These are phyloP conservation scores for Neoboletus subvelutipes DNA, from an alignment of 768 basidiomycete species.

Conservation along the genomic window DNA sequence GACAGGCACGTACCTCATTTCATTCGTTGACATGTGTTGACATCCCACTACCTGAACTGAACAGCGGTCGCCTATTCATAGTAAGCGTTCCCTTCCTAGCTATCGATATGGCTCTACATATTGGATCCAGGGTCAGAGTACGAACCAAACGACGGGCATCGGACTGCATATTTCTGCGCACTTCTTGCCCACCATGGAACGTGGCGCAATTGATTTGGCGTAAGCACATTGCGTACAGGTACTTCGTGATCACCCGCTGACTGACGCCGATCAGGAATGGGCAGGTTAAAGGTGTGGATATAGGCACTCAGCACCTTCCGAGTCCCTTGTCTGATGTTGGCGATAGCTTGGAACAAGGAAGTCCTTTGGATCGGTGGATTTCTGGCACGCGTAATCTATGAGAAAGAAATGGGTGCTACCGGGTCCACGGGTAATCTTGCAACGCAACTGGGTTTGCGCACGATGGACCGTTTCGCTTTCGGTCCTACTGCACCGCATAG, in stretches of 20 bases:
- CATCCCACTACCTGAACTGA: too few species aligned
- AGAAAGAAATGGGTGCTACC: constrained; percentile 57
- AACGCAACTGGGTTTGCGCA: constrained; percentile 51
- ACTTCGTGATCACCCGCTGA: background rate
- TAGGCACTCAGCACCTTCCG: background rate
- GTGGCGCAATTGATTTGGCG: constrained; percentile 89
- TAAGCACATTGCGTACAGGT: constrained; percentile 35
- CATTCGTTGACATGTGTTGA: background rate
- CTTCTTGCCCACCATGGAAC: constrained; percentile 94
- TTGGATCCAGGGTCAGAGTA: constrained; percentile 70
- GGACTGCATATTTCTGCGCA: constrained; percentile 63
- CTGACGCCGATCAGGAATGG: constrained; percentile 59
- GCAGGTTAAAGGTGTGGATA: constrained; percentile 65
- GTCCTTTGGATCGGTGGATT: constrained; percentile 81
- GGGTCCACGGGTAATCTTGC: background rate
- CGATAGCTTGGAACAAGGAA: constrained; percentile 84
- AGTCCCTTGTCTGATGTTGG: background rate
- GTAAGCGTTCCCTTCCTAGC: background rate
- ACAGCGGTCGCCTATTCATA: constrained; percentile 15
- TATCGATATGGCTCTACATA: background rate
- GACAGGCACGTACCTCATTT: background rate
- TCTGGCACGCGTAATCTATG: constrained; percentile 79
- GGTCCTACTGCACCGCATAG: constrained; percentile 29
- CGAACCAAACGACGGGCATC: constrained; percentile 85
- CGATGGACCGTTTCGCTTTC: constrained; percentile 82